Base-by-base conservation (phyloP, 1,284 basidiomycete genomes). In the Rhodotorula sp. region DNA sequence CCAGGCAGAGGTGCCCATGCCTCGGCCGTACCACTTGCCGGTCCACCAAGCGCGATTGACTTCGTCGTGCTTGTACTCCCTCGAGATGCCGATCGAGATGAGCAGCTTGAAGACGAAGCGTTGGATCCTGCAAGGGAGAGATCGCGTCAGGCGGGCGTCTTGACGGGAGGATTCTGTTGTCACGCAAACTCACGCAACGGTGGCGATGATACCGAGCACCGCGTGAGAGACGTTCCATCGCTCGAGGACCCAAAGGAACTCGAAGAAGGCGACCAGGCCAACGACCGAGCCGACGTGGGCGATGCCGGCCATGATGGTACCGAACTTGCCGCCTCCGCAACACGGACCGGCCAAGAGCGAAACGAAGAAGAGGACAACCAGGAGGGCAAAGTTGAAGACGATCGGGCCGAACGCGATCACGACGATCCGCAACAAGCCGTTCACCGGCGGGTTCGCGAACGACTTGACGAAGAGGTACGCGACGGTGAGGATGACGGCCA, bases 41-140 rank as follows among this genome's bases (percentile, higher is more conserved):
- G 93, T 95, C 94, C 94, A 97, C 93, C 93, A 97, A 15, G 93
- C 93, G 48, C 93, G 86, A 83, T 97, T 97, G 28, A 92, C 94
- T 84, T 97, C 93, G 80, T 97, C 94, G 79, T 95, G 92, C 84
- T 97, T 97, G 86, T 95, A 95, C 82, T 97, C 94, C 75, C 94
- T 89, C 48, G 92, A 91, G 56, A 97, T 84, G 86, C 95, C 92
- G 67, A 95, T 89, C 1, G 93, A 85, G 77, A 97, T 97, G 73
- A 95, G 84, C 69, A 93, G 85, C 84, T 97, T 97, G 86, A 93
- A 90, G 75, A 97, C 83, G 38, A 90, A 90, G 69, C 94, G 88
- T 81, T 97, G 93, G 66, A 97, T 91, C 71, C 93, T 94, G 57
- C 95, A 85, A 26, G 93, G 57, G 19, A 23, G 15, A 26, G 2